Evolutionary conservation across 345 rosid species (phyloP).

Genomic region (Citrus hindsii): DNA sequence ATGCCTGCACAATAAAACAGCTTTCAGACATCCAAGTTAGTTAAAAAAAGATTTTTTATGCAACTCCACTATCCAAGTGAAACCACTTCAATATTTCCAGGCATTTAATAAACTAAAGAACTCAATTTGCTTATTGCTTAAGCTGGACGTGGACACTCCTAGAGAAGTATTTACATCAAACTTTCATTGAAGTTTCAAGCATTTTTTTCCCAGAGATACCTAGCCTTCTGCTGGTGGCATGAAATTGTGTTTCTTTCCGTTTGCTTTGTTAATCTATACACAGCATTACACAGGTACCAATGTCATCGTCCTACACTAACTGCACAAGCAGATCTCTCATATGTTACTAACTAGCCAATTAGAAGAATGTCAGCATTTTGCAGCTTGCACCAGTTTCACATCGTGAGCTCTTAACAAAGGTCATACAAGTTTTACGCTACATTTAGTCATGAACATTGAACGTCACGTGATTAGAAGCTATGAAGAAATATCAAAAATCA

Average conservation of each 20-base stretch:
- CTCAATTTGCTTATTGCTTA: not conserved
- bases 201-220: not conserved
- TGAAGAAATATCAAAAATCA: not conserved
- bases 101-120: not conserved
- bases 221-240: not conserved
- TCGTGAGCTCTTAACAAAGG: not conserved
- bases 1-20: constrained; percentile 38
- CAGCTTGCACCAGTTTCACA: not conserved
- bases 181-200: not conserved
- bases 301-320: not conserved
- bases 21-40: not conserved
- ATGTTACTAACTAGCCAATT: not conserved
- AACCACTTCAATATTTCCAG: not conserved
- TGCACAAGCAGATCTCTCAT: not conserved
- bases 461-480: not conserved
- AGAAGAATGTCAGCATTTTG: not conserved
- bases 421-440: not conserved
- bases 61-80: not conserved
- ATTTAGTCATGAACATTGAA: not conserved
- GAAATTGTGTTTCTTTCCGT: not conserved
- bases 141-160: not conserved
- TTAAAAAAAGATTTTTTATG: not conserved
- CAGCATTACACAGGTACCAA: not conserved
- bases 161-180: not conserved
- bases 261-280: not conserved